These are phyloP conservation scores for Eucalyptus melliodora DNA, from an alignment of 345 rosid species.

Conservation along the genomic window DNA sequence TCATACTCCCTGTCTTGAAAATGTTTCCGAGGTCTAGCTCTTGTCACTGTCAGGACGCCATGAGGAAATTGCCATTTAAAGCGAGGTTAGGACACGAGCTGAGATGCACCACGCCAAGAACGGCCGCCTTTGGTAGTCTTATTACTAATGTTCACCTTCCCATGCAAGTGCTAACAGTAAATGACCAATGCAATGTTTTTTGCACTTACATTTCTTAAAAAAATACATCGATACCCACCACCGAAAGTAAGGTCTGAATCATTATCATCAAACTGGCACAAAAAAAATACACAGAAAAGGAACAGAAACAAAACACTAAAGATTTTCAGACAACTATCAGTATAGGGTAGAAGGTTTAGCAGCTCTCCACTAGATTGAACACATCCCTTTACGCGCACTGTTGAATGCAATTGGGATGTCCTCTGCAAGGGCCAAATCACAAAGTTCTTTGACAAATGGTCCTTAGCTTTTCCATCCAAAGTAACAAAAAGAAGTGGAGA, in stretches of 20 bases:
- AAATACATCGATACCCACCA: neutral
- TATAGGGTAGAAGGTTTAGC: conserved; percentile 80
- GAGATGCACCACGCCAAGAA: neutral
- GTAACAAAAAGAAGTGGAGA: conserved; percentile 75
- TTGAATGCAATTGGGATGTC: conserved; percentile 81
- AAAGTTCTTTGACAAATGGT: conserved; percentile 59
- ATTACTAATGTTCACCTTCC: neutral
- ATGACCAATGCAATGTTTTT: neutral
- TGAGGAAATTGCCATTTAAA: neutral
- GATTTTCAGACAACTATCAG: conserved; percentile 35
- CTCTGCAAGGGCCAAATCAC: conserved; percentile 92
- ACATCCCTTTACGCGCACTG: conserved; percentile 89
- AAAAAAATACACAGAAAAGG: neutral
- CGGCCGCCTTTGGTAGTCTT: neutral
- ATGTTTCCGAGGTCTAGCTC: neutral
- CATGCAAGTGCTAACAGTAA: neutral
- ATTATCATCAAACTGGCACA: neutral
- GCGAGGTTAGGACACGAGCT: neutral
- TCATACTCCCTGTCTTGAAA: neutral
- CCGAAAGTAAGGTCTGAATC: neutral
- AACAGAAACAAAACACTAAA: neutral
- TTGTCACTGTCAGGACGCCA: neutral
- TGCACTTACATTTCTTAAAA: neutral
- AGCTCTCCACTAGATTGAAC: conserved; percentile 85
- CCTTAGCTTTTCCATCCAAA: conserved; percentile 61